These are phyloP conservation scores for Chloropicon primus DNA, from an alignment of 139 green algal species.

Conservation along the genomic window DNA sequence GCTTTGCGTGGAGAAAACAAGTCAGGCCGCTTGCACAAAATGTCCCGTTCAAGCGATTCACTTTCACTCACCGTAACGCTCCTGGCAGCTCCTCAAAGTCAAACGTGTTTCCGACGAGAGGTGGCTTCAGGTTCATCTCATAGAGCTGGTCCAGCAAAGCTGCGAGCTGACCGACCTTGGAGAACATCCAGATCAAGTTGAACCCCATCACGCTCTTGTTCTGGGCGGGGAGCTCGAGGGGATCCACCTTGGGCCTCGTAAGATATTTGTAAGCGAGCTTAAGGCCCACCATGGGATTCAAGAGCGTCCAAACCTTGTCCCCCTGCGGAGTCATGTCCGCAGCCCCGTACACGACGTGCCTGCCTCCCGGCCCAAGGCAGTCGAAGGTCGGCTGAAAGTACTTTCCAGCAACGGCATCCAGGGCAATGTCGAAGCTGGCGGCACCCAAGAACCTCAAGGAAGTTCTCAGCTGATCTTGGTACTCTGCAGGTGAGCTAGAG, in stretches of 20 bases:
- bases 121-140: conserved; percentile 16
- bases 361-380: conserved; percentile 6
- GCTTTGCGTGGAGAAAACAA: no score
- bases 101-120: conserved; percentile 18
- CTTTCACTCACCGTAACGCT: no score
- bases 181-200: conserved; percentile 17
- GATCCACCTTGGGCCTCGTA: conserved; percentile 19
- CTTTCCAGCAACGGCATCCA: conserved; percentile 18
- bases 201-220: conserved; percentile 31
- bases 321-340: conserved; percentile 22
- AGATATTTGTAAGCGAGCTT: conserved; percentile 11
- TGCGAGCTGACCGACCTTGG: conserved; percentile 13
- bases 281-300: conserved; percentile 1
- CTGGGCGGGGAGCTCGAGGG: conserved; percentile 21
- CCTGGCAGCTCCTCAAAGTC: conserved; percentile 11
- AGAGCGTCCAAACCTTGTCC: conserved; percentile 1
- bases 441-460: neutral
- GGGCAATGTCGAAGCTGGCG: conserved; percentile 19
- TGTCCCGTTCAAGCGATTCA: no score
- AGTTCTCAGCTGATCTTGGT: conserved; percentile 12
- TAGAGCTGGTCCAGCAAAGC: conserved; percentile 19
- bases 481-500: neutral
- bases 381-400: conserved; percentile 19
- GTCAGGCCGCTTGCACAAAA: no score
- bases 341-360: conserved; percentile 22